These are phyloP conservation scores for Wallacemonas sp. DNA, from an alignment of 208 protist genomes.

Conservation along the genomic window DNA sequence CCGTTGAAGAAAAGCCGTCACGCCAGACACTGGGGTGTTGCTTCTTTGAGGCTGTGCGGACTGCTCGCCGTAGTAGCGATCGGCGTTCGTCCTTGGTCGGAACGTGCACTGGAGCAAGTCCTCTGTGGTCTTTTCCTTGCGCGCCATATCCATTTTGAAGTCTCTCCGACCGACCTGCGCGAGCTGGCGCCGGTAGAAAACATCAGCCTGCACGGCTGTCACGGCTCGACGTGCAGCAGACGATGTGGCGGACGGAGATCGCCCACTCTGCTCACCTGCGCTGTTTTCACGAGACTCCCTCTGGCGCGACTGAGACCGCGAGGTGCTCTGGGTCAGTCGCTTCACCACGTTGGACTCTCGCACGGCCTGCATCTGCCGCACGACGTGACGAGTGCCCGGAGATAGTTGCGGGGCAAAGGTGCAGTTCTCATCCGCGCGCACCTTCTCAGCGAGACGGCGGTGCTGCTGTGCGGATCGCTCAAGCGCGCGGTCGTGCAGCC, in stretches of 20 bases:
- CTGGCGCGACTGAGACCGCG: background rate
- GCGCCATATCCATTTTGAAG: constrained; percentile 19
- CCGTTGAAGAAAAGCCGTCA: constrained; percentile 56
- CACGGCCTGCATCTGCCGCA: constrained; percentile 16
- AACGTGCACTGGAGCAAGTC: constrained; percentile 85
- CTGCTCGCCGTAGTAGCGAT: background rate
- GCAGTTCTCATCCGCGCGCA: constrained; percentile 29
- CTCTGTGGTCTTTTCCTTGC: constrained; percentile 27
- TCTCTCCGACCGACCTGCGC: constrained; percentile 17
- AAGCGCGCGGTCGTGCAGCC: constrained; percentile 47
- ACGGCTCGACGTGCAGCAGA: background rate
- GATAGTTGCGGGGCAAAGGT: constrained; percentile 64
- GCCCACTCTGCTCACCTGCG: no score
- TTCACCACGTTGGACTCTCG: constrained; percentile 72
- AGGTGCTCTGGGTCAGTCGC: constrained; percentile 35
- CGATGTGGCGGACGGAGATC: background rate
- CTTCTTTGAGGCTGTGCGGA: no score
- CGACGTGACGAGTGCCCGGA: constrained; percentile 53
- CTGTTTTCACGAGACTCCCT: no score
- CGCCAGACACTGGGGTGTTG: constrained; percentile 56
- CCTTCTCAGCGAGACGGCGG: constrained; percentile 9
- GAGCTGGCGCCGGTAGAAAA: constrained; percentile 65
- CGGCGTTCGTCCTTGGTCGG: constrained; percentile 53
- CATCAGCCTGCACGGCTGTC: constrained; percentile 7
- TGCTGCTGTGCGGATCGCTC: constrained; percentile 35